These are phyloP conservation scores for Excoecaria agallocha DNA, from an alignment of 345 rosid species.

Conservation along the genomic window DNA sequence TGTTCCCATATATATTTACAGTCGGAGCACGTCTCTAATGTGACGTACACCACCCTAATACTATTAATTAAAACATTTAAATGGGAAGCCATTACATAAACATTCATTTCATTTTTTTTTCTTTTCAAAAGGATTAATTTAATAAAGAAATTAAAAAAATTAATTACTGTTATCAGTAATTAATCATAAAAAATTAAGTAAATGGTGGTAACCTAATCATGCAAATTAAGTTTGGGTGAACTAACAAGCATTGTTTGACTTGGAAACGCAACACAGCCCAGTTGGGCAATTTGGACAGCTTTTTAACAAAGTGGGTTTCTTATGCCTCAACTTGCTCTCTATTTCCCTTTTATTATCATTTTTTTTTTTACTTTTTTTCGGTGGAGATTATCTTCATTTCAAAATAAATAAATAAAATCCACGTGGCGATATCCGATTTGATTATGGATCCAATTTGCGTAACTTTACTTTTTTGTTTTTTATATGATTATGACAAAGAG, in stretches of 20 bases:
- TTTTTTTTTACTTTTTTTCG: not conserved
- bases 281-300: not conserved
- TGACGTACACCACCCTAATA: not conserved
- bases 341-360: not conserved
- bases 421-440: no score
- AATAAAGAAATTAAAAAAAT: no score
- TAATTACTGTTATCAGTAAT: no score
- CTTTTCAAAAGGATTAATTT: no score
- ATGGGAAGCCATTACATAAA: no score
- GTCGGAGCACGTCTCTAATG: conserved; percentile 33
- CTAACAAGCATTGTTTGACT: not conserved
- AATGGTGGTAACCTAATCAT: no score
- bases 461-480: no score
- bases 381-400: not conserved
- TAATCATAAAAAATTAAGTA: no score
- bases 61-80: not conserved
- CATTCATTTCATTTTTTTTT: no score
- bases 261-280: not conserved
- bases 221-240: not conserved
- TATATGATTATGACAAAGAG: no score
- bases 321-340: not conserved
- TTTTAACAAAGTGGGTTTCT: not conserved
- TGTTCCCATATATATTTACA: not conserved
- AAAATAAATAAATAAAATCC: not conserved
- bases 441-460: no score